Evolutionary conservation across 768 basidiomycete genomes (phyloP).

Genomic region (Naganishia onofrii): DNA sequence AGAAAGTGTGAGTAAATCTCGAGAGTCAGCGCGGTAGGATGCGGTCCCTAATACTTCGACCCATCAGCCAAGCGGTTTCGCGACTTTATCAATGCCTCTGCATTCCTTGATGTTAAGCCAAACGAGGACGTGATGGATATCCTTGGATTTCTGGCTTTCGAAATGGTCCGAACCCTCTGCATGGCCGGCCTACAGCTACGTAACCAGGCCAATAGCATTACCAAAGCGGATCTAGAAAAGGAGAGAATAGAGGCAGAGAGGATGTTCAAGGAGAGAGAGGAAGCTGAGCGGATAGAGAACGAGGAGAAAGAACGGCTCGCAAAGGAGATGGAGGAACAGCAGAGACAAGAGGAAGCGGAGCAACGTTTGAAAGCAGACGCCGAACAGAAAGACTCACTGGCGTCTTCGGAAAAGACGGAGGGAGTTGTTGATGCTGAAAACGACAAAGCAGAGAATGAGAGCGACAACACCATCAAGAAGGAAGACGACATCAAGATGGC

Average conservation of each 20-base stretch:
- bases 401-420: not conserved
- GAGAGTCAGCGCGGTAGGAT: slow-evolving; percentile 45
- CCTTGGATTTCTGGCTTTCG: slow-evolving; percentile 93
- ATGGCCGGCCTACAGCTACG: slow-evolving; percentile 75
- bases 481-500: slow-evolving; percentile 6
- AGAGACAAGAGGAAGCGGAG: slow-evolving; percentile 22
- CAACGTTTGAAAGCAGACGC: slow-evolving; percentile 7
- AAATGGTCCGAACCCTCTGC: slow-evolving; percentile 91
- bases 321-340: not conserved
- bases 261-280: slow-evolving; percentile 52
- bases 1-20: slow-evolving; percentile 68
- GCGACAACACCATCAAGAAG: not conserved
- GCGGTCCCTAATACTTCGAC: not conserved
- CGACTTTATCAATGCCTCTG: slow-evolving; percentile 85
- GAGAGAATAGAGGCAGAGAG: slow-evolving; percentile 72
- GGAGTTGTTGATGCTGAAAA: not conserved
- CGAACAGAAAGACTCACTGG: slow-evolving; percentile 9
- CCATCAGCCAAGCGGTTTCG: slow-evolving; percentile 84
- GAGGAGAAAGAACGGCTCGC: slow-evolving; percentile 13
- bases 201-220: slow-evolving; percentile 30
- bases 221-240: slow-evolving; percentile 42
- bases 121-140: slow-evolving; percentile 95
- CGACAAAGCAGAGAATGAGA: not conserved
- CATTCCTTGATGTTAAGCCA: slow-evolving; percentile 80
- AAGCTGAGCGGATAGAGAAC: slow-evolving; percentile 40